Evolutionary conservation across 2,329 filamentous ascomycete genomes (phyloP).

Genomic region (Botryotinia convoluta): DNA sequence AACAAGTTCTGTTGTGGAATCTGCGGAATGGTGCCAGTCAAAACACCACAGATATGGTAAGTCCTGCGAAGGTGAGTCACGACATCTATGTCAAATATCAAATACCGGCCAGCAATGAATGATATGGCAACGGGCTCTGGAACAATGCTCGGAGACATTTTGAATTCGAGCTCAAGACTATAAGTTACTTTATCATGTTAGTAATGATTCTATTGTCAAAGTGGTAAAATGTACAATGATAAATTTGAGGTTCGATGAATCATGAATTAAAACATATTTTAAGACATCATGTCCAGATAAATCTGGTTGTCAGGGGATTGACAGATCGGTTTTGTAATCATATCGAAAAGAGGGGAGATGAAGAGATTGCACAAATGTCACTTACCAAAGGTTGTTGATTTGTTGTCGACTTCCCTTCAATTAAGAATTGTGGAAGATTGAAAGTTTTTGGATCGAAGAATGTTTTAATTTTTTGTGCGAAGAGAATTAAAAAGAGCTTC

Average conservation of each 20-base stretch:
- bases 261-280: slow-evolving; percentile 52
- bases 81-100: slow-evolving; percentile 83
- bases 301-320: slow-evolving; percentile 70
- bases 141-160: slow-evolving; percentile 23
- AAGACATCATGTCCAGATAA: slow-evolving; percentile 45
- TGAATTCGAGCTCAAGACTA: background rate
- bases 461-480: background rate
- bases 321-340: slow-evolving; percentile 74
- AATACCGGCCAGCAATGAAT: slow-evolving; percentile 73
- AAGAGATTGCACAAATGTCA: background rate
- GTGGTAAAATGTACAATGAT: background rate
- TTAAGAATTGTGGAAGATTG: background rate
- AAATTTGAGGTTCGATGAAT: slow-evolving; percentile 39
- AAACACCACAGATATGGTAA: slow-evolving; percentile 80
- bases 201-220: background rate
- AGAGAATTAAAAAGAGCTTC: background rate
- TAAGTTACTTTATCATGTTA: slow-evolving; percentile 1
- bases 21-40: slow-evolving; percentile 86
- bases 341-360: slow-evolving; percentile 40
- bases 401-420: background rate
- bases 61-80: slow-evolving; percentile 74
- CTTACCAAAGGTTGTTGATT: slow-evolving; percentile 14
- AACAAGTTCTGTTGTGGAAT: slow-evolving; percentile 95
- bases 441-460: background rate
- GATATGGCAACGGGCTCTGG: slow-evolving; percentile 73